Base-by-base conservation (phyloP, 2,329 filamentous ascomycete genomes). In the Sclerotinia glacialis region DNA sequence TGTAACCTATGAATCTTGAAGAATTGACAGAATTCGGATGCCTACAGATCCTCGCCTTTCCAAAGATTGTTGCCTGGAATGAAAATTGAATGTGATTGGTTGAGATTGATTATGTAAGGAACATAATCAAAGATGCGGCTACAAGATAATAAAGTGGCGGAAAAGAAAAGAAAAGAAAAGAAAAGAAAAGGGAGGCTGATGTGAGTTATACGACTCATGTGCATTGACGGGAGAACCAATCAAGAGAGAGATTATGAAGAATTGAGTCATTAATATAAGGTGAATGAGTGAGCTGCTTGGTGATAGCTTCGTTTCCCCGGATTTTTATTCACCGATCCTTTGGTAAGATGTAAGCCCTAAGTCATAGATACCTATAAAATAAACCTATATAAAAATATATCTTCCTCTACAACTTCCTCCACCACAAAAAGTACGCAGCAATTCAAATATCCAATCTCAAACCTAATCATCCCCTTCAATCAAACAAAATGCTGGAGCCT, bases 51-150 rank as follows among this genome's bases (percentile, higher is more conserved):
- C 65, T 64, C 55, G 44, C 31, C 56, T 58, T 66, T 63, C 66
- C 63, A 65, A 69, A 72, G 67, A 66, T 71, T 67, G 71, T 69
- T 72, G 71, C 71, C 71, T 72, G 71, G 60, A 63, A 53, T 53
- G 23, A 5, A 18, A 6, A 34, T 3, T 9, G 2, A 21, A 1
- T 18, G 8, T 46, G 56, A 63, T 66, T 66, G 64, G 56, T 11
- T 8, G 4, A 23, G 6, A 2, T 0, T 12, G 42, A 18, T 60
- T 60, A 60, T 49, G 58, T 60, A 49, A 60, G n/a, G 3, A 23
- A 0, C 7, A 18, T 42, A 18, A 26, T 26, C n/a, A 18, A 54
- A 55, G n/a, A 44, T 44, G 37, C 37, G 37, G 40, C 55, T 21
- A 55, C 37, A 37, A n/a, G 31, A n/a, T 12, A 23, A 34, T n/a